Percentiles rank a stretch among this genome's conserved stretches.
Conservation (phyloP, 208 protist species). For the Phytomonas serpens region DNA sequence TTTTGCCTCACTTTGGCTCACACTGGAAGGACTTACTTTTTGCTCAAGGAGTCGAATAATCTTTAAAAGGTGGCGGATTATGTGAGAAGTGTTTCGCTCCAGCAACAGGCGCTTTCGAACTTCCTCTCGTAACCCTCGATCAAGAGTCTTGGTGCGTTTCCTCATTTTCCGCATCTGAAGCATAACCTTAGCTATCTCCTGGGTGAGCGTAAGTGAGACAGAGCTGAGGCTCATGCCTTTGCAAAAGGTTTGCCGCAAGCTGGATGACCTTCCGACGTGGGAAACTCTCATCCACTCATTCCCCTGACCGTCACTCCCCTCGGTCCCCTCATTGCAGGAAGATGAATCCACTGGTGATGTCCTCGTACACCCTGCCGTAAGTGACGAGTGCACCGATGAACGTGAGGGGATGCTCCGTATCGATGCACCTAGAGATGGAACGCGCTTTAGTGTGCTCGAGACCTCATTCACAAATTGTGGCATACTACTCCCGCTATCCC, state of each 20-base stretch:
- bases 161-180: neutral
- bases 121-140: neutral
- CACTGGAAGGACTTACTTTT: neutral
- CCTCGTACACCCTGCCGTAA: neutral
- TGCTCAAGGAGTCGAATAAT: neutral
- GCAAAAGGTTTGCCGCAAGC: neutral
- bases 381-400: neutral
- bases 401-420: neutral
- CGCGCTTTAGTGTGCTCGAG: neutral
- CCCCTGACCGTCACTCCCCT: neutral
- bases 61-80: neutral
- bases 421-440: neutral
- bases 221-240: slow-evolving; percentile 1
- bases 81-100: neutral
- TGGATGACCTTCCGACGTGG: neutral
- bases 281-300: neutral
- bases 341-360: neutral
- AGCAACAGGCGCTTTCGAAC: neutral
- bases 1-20: neutral
- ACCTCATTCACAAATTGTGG: neutral
- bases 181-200: neutral
- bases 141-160: neutral
- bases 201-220: neutral
- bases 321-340: neutral
- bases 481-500: neutral